Conservation (phyloP, 169 alveolate genomes). For the Eimeria sp. region DNA sequence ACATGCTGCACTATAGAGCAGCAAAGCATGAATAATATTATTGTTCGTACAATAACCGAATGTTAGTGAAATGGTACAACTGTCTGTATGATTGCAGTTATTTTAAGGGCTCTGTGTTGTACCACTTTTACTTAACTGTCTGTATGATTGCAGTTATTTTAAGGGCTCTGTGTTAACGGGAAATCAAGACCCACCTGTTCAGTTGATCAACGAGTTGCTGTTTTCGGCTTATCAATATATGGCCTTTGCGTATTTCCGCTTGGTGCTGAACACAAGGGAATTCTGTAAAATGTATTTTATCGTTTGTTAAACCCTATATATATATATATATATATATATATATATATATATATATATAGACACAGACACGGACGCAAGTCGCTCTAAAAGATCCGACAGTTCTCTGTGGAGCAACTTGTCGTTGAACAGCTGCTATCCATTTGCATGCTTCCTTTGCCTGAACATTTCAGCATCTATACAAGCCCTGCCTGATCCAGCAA, state of each 20-base stretch:
- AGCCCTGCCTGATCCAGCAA: conserved; percentile 83
- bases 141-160: too few species aligned
- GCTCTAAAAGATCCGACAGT: too few species aligned
- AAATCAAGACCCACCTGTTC: conserved; percentile 82
- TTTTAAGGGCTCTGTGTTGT: too few species aligned
- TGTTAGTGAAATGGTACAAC: too few species aligned
- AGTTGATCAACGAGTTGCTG: conserved; percentile 94
- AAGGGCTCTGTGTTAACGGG: not conserved
- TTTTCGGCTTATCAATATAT: conserved; percentile 93
- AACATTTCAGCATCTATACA: not conserved
- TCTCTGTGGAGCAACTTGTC: too few species aligned
- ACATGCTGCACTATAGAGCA: too few species aligned
- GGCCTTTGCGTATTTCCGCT: conserved; percentile 92
- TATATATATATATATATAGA: too few species aligned
- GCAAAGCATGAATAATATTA: too few species aligned
- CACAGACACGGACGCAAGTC: not conserved
- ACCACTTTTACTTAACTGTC: too few species aligned
- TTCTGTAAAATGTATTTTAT: not conserved
- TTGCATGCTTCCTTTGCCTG: not conserved
- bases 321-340: not conserved
- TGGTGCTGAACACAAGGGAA: conserved; percentile 79
- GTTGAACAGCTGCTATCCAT: not conserved
- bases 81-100: too few species aligned
- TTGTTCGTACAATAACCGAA: too few species aligned
- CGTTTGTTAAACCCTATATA: not conserved